These are phyloP conservation scores for Xylariaceae sp. DNA, from an alignment of 2,329 filamentous ascomycete genomes.

Conservation along the genomic window DNA sequence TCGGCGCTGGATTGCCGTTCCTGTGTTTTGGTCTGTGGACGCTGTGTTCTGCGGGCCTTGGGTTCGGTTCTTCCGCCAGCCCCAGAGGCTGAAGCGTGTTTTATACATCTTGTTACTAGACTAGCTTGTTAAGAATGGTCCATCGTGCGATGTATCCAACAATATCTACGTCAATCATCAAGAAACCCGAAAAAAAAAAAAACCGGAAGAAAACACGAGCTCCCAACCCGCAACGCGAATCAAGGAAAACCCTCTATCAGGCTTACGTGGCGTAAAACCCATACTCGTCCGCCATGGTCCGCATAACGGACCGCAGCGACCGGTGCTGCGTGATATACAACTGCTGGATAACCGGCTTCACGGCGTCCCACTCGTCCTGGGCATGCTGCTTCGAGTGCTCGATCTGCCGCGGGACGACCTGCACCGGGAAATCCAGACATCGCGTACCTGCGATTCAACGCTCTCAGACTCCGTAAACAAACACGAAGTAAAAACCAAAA, in stretches of 20 bases:
- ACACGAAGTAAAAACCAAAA: too few species aligned
- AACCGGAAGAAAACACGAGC: too few species aligned
- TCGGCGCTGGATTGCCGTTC: not conserved
- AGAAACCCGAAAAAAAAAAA: too few species aligned
- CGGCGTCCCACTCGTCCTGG: conserved; percentile 4
- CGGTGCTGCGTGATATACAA: conserved; percentile 1
- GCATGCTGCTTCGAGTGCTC: not conserved
- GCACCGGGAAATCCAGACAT: not conserved
- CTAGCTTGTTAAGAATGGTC: not conserved
- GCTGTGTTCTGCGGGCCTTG: not conserved
- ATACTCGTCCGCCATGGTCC: conserved; percentile 1
- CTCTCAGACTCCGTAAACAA: too few species aligned
- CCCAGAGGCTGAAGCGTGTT: conserved; percentile 8
- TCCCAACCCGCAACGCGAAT: too few species aligned
- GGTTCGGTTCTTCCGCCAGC: conserved; percentile 11
- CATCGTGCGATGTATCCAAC: not conserved
- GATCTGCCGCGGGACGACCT: not conserved
- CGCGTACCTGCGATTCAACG: not conserved
- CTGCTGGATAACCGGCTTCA: conserved; percentile 2
- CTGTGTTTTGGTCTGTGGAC: not conserved
- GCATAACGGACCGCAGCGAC: conserved; percentile 1
- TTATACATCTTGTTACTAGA: conserved; percentile 11
- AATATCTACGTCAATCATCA: too few species aligned
- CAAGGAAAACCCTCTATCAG: too few species aligned
- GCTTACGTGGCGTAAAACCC: conserved; percentile 9